Base-by-base conservation (phyloP, 148 eudicot species). In the Cornus florida region DNA sequence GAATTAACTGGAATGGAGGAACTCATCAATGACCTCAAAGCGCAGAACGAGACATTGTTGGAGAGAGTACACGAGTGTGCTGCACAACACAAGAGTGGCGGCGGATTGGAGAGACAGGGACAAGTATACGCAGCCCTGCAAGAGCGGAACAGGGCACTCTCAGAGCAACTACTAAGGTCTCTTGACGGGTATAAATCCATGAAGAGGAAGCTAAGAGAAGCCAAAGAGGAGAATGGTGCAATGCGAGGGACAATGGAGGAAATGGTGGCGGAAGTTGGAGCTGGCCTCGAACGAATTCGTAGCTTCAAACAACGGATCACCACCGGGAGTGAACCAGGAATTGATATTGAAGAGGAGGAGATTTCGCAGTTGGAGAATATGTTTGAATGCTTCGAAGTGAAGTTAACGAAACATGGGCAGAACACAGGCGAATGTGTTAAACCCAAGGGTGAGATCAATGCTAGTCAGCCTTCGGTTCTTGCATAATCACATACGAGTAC, bases 1-100 rank as follows among this genome's bases (percentile, higher is more conserved):
- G 97, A 93, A 69, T 39, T 93, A 77, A 85, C 48, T 13, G 99
- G 83, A 70, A 85, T 91, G 91, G 99, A 96, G 75, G 95, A 96
- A 72, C 97, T 88, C 62, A 78, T 96, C 1, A 81, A 57, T 20
- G 93, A 86, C 78, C 83, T 93, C 20, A 90, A 74, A 77, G 86
- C 80, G 4, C 97, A 89, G 64, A 96, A 93, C 60, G 92, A 86
- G 82, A 85, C 56, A 14, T 77, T 96, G 73, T 75, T 86, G 23
- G 79, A 78, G 5, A 93, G 87, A 68, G 86, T 88, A 7, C 84
- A 84, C 17, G 84, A 85, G 32, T 87, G 79, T 76, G 87, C 82
- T 2, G 39, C 70, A 0, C 84, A 79, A 69, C 83, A 86, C 16
- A 83, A 72, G 0, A 1, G 24, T n/a, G 24, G 11, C 2, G 72